phyloP scores from a whole-genome alignment of 2,329 filamentous ascomycete species.

The Sporothrix luriei region DNA sequence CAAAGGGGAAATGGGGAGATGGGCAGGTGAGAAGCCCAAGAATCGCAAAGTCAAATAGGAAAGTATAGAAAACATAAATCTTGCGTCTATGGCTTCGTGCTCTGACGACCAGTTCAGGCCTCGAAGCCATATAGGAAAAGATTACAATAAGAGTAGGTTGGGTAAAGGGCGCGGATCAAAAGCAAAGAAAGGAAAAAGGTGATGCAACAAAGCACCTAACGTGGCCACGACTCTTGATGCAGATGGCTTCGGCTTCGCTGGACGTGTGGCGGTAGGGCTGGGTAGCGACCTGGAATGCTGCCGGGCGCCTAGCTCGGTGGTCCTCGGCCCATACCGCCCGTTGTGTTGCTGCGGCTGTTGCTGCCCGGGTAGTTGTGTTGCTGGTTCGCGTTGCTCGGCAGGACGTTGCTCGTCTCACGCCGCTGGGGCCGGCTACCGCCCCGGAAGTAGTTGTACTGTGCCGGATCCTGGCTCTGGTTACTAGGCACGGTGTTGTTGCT shows the following conservation, averaged over 20 bases:
- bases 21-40: background rate
- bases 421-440: constrained; percentile 39
- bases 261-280: background rate
- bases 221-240: constrained; percentile 28
- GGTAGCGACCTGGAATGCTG: background rate
- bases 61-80: constrained; percentile 23
- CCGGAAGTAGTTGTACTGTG: constrained; percentile 62
- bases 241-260: constrained; percentile 28
- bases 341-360: constrained; percentile 32
- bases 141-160: constrained; percentile 7
- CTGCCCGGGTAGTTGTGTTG: constrained; percentile 26
- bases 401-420: constrained; percentile 28
- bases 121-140: constrained; percentile 14
- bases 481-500: constrained; percentile 25
- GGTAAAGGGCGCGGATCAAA: background rate
- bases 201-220: background rate
- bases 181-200: background rate
- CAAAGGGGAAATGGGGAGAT: background rate
- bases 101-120: constrained; percentile 31
- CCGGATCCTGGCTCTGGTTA: constrained; percentile 45
- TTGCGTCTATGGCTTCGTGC: constrained; percentile 26
- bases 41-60: background rate
- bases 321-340: constrained; percentile 23
- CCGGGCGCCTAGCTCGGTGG: constrained; percentile 34
- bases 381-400: background rate